phyloP scores from a whole-genome alignment of 1,139 yeast species.

The Torulaspora pretoriensis region DNA sequence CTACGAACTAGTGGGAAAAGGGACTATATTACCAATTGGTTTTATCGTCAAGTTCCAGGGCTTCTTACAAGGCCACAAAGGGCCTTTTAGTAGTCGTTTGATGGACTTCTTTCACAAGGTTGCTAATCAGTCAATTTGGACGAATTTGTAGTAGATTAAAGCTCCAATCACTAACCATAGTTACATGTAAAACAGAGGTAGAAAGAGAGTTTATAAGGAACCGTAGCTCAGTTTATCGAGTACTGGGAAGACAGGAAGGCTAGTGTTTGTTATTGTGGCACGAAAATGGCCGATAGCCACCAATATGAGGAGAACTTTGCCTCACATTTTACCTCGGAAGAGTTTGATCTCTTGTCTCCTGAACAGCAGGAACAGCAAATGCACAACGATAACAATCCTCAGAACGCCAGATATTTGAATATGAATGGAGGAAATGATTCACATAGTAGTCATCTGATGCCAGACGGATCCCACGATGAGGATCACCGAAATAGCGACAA shows the following conservation, averaged over 20 bases:
- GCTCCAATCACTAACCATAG: too few species aligned
- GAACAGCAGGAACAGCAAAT: constrained; percentile 8
- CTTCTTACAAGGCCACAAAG: too few species aligned
- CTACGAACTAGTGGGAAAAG: too few species aligned
- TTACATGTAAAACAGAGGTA: too few species aligned
- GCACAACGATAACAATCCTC: constrained; percentile 1
- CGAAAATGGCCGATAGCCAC: constrained; percentile 10
- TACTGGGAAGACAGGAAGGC: neutral
- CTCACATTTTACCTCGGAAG: constrained; percentile 15
- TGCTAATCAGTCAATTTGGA: too few species aligned
- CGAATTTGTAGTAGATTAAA: too few species aligned
- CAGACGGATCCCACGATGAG: constrained; percentile 1
- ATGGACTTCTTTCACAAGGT: too few species aligned
- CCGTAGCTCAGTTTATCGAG: neutral
- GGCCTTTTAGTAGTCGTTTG: too few species aligned
- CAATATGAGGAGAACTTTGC: constrained; percentile 15
- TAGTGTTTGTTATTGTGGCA: neutral
- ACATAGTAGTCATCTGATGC: neutral
- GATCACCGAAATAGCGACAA: neutral
- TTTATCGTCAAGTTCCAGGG: too few species aligned
- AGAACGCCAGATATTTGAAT: neutral
- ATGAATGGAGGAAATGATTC: neutral
- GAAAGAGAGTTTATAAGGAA: neutral
- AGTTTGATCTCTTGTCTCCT: constrained; percentile 13
- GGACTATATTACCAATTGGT: too few species aligned